Conservation (phyloP, 495 filamentous ascomycete genomes). For the Talaromyces liani region DNA sequence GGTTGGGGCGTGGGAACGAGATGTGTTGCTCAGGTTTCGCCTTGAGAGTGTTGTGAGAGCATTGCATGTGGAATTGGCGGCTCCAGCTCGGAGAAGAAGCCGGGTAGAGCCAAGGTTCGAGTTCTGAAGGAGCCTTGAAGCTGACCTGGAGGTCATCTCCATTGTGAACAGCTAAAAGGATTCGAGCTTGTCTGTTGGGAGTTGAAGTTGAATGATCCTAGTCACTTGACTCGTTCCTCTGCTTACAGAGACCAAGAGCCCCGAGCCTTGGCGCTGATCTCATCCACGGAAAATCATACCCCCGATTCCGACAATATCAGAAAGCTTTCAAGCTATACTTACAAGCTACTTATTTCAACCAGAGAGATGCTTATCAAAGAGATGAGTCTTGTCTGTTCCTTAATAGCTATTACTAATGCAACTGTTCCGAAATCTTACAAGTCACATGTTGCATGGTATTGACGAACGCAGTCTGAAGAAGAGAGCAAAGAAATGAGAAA, state of each 20-base stretch:
- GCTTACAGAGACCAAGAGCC: background rate
- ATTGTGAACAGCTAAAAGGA: slow-evolving; percentile 17
- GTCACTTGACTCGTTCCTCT: background rate
- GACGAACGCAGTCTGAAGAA: background rate
- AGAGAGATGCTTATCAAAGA: slow-evolving; percentile 1
- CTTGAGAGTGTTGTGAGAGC: slow-evolving; percentile 19
- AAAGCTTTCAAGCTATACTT: too few species aligned
- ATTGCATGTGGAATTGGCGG: slow-evolving; percentile 5
- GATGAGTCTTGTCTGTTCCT: slow-evolving; percentile 1
- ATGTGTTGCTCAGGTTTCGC: slow-evolving; percentile 28
- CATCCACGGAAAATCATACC: background rate
- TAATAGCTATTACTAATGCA: slow-evolving; percentile 5
- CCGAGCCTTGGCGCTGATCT: background rate
- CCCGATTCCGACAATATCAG: background rate
- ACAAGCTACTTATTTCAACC: background rate
- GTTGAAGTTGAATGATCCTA: background rate
- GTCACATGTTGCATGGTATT: background rate
- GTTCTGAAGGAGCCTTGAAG: slow-evolving; percentile 29
- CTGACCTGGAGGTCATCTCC: slow-evolving; percentile 33
- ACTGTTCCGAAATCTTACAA: slow-evolving; percentile 10
- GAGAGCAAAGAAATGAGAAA: slow-evolving; percentile 15
- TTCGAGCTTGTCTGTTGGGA: background rate
- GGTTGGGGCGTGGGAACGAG: slow-evolving; percentile 21
- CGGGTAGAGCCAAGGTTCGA: slow-evolving; percentile 6
- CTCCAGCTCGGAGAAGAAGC: slow-evolving; percentile 13